phyloP scores from a whole-genome alignment of 2,329 filamentous ascomycete genomes.

The Phialocephala sp. region DNA sequence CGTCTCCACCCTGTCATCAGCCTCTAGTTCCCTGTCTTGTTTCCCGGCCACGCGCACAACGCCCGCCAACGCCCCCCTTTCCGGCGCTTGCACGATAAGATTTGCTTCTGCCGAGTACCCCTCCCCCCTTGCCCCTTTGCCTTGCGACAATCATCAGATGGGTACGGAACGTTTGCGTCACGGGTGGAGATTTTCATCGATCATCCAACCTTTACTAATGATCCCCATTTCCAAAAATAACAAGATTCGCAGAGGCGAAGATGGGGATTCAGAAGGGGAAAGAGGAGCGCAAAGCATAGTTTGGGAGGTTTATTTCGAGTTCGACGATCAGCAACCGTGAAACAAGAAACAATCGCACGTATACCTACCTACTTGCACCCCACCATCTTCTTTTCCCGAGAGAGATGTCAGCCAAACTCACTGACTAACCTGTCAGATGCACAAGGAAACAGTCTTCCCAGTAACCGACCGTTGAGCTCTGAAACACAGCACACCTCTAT shows the following conservation, averaged over 20 bases:
- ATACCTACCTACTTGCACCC: background rate
- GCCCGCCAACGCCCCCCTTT: background rate
- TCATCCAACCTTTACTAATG: background rate
- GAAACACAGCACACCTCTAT: background rate
- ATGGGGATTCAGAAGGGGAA: background rate
- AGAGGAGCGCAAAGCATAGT: background rate
- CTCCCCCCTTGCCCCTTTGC: background rate
- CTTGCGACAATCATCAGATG: slow-evolving; percentile 4
- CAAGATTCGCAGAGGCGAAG: background rate
- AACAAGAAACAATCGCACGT: background rate
- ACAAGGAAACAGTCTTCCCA: no score
- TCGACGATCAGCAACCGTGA: background rate
- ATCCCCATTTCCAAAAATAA: slow-evolving; percentile 1
- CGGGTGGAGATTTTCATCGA: slow-evolving; percentile 5
- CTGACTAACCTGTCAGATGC: no score
- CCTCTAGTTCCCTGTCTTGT: background rate
- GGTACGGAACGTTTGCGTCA: background rate
- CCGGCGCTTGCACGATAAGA: slow-evolving; percentile 9
- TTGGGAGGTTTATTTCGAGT: background rate
- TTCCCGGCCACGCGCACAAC: background rate
- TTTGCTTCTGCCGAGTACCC: background rate
- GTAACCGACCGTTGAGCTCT: no score
- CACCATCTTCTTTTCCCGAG: background rate
- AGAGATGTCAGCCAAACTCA: no score
- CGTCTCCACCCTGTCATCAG: slow-evolving; percentile 7